These are phyloP conservation scores for Gastrolobium bilobum DNA, from an alignment of 306 rosid species.

Conservation along the genomic window DNA sequence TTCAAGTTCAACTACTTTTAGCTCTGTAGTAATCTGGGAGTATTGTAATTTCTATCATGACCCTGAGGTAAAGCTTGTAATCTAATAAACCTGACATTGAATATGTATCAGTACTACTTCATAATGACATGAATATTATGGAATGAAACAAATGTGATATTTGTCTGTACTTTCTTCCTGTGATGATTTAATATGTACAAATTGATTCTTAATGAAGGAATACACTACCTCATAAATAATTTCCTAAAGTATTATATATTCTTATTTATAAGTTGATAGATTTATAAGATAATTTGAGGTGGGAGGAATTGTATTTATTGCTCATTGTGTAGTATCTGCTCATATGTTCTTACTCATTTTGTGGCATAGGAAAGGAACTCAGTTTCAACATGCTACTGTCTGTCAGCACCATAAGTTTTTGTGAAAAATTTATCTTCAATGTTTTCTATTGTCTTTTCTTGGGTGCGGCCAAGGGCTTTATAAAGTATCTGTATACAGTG, in stretches of 20 bases:
- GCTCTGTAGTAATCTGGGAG: background rate
- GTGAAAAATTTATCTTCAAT: constrained; percentile 3
- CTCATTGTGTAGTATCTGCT: constrained; percentile 17
- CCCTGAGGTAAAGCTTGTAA: constrained; percentile 6
- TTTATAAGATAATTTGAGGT: constrained; percentile 25
- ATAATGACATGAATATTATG: constrained; percentile 17
- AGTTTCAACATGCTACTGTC: background rate
- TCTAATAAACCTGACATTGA: background rate
- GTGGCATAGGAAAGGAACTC: background rate
- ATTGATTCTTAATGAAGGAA: constrained; percentile 29
- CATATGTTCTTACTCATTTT: background rate
- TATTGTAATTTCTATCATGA: constrained; percentile 7
- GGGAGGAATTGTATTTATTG: constrained; percentile 16
- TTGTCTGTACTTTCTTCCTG: constrained; percentile 30
- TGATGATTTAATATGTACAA: background rate
- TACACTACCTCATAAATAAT: background rate
- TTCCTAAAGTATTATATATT: background rate
- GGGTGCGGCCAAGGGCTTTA: constrained; percentile 1
- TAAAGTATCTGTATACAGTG: constrained; percentile 8
- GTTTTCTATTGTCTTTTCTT: constrained; percentile 31
- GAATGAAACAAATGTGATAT: constrained; percentile 7
- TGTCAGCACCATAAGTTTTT: background rate
- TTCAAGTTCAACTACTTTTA: background rate
- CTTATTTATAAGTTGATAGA: constrained; percentile 4
- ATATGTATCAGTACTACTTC: constrained; percentile 14